Evolutionary conservation across 78 protist species (phyloP), one percentile per base, ranked within the genome.

Genomic region (Dictyostelium purpureum): DNA sequence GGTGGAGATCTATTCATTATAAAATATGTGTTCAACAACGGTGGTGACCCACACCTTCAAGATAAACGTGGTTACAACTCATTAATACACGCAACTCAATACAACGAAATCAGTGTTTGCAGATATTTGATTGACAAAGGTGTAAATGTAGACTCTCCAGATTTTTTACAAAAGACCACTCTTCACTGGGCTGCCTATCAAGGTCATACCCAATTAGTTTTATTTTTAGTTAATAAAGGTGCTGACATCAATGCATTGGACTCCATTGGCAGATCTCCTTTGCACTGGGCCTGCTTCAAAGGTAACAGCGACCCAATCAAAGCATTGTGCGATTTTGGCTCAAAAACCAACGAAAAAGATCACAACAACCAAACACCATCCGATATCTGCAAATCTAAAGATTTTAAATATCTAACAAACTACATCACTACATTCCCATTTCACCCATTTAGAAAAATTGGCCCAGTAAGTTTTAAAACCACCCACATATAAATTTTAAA

Each of bases 121-220:
- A 54, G 83, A 7, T 93, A 93, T 66, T 65, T 76, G 37, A 10
- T 93, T 43, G 89, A 93, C 28, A 45, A 61, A 35, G 77, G 81
- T 14, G 79, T 93, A 0, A 18, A 79, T 24, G 38, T 94, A 4
- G 88, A 81, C 33, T 59, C 85, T 16, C 75, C 61, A 0, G 96
- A 89, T 61, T 73, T 11, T 3, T 38, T 79, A 38, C 93, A 89
- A 28, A 89, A 88, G 54, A 96, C 97, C 2, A 10, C 97, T 1
- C 89, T 96, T 7, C 66, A 70, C 24, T 87, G 94, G 95, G 96
- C 96, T 1, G 94, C 97, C 4, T 94, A 70, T 66, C 80, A 89
- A 51, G 97, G 96, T 37, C 91, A 88, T 56, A 47, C 52, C 14
- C 79, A 67, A 54, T 11, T 90, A 10, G 0, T 89, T 28, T 31